phyloP scores from a whole-genome alignment of 306 rosid genomes.

The cucumber (Cucumis sativus) region DNA sequence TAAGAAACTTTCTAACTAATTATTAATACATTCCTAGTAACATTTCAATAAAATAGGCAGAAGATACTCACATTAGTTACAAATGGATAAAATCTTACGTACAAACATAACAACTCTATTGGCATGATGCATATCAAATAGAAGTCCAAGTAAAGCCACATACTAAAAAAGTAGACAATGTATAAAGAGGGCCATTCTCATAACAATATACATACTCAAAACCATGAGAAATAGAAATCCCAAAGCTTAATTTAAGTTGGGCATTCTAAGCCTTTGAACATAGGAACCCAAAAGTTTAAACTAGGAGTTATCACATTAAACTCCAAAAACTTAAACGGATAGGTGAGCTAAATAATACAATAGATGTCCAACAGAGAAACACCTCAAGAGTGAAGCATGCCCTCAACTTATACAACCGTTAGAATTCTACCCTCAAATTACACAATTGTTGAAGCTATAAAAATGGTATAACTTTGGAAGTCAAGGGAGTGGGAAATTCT shows the following conservation, averaged over 20 bases:
- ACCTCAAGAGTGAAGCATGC: too few species aligned
- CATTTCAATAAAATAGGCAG: too few species aligned
- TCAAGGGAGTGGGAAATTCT: neutral
- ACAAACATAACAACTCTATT: neutral
- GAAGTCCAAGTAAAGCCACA: neutral
- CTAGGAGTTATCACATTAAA: neutral
- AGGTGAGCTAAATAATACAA: neutral
- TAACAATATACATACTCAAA: neutral
- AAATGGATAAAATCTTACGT: neutral
- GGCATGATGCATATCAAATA: neutral
- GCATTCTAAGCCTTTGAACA: neutral
- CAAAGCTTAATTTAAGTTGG: neutral
- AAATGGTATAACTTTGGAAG: neutral
- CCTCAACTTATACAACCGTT: too few species aligned
- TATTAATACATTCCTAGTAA: too few species aligned
- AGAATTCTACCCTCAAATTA: too few species aligned
- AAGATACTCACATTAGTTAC: neutral
- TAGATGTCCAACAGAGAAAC: too few species aligned
- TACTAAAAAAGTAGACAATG: neutral
- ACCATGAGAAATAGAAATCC: too few species aligned
- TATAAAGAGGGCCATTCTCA: neutral
- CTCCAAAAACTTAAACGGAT: neutral
- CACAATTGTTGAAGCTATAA: too few species aligned
- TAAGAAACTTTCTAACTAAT: neutral
- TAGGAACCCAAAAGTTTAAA: neutral